Base-by-base conservation (phyloP, 1,284 basidiomycete species). In the Marasmius fiardii region DNA sequence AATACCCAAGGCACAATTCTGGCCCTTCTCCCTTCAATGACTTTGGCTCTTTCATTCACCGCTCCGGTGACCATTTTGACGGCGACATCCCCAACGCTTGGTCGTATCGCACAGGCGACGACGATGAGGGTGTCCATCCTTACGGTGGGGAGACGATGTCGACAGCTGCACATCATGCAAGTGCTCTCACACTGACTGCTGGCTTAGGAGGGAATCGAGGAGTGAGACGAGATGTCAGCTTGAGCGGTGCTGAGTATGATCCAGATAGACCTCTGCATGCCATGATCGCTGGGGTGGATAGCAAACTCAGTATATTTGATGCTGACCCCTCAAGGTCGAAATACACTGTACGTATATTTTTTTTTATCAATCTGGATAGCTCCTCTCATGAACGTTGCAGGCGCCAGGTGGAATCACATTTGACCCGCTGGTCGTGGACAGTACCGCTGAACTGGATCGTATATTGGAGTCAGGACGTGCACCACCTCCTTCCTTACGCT, bases 111-210 rank as follows among this genome's bases (percentile, higher is more conserved):
- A 78, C 79, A 14, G 81, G 76, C 39, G 83, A 88, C 50, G 82
- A 85, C 52, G 82, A 81, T 11, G 85, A 86, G 14, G 85, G 82
- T 6, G 71, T 86, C 37, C 74, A 79, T 60, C 85, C 85, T 0
- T 88, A 85, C 59, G 81, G 75, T 20, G 82, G 79, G 20, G 81
- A 84, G 56, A 89, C 91, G 0, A 73, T 90, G 56, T 93, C 90
- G 0, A 94, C 92, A 0, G 84, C 84, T 11, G 90, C 85, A 2
- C 93, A 95, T 68, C 93, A 95, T 70, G 91, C 90, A 24, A 92
- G 88, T 60, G 90, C 83, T 0, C 76, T 94, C 48, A 95, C 93
- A 0, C 77, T 95, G n/a, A 90, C 81, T 56, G 90, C 91, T 2
- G 93, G 93, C 0, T 78, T 95, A 2, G 86, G 81, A 37, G 62